Base-by-base conservation (phyloP, 331 rosid genomes). In the Stylosanthes scabra region DNA sequence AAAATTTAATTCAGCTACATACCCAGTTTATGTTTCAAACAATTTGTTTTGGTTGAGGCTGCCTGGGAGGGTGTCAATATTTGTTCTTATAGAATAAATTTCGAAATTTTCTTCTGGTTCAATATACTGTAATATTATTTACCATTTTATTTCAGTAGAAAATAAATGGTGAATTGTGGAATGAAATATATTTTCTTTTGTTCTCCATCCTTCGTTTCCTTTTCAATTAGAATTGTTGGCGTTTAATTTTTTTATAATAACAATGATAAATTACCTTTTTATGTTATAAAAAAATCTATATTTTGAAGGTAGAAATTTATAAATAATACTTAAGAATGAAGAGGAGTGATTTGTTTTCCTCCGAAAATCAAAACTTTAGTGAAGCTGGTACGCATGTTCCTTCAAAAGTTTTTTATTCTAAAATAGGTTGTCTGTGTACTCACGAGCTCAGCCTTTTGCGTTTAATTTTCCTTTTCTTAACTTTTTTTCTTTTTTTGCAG, bases 11-110 rank as follows among this genome's bases (percentile, higher is more conserved):
- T 74, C 37, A 54, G 10, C 41, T 51, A 9, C 45, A 44, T 39
- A 13, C 59, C 52, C 8, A 29, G 4, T 64, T 63, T 25, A 0
- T 29, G 41, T 56, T 64, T 68, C 50, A 58, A 49, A 81, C 70
- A 25, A 29, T 55, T 75, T 59, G 45, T 54, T 56, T 58, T 69
- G 75, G 49, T 63, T 39, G 59, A 55, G 77, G 68, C 9, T 58
- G 10, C 25, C 25, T 20, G 25, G 60, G 64, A 25, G 64, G 59
- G 59, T 29, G 46, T 59, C 59, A 41, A 55, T 47, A 46, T 60
- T 75, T 52, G 72, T 68, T 51, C 69, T 25, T 47, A 16, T 7
- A 27, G 79, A 72, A 76, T 83, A 83, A 66, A 31, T 63, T 75
- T 72, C 50, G 63, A 47, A 47, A 39, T 50, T 47, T 71, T 74